These are phyloP conservation scores for Arthroderma uncinatum DNA, from an alignment of 2,329 filamentous ascomycete species.

Conservation along the genomic window DNA sequence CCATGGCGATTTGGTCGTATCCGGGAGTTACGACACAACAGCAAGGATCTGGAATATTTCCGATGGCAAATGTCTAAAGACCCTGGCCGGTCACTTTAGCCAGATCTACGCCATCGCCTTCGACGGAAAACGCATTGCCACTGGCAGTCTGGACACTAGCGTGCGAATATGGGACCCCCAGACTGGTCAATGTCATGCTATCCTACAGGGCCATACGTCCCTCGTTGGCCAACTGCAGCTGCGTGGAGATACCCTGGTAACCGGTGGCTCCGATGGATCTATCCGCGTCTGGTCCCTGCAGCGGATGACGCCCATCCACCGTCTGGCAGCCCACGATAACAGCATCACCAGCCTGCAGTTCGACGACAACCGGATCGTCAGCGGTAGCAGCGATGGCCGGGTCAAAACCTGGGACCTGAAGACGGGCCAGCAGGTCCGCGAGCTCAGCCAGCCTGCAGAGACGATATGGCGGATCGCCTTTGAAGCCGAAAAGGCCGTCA, in stretches of 20 bases:
- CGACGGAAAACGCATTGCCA: slow-evolving; percentile 85
- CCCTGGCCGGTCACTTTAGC: slow-evolving; percentile 87
- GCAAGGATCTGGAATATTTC: slow-evolving; percentile 97
- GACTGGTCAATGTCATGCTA: slow-evolving; percentile 76
- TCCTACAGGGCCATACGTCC: slow-evolving; percentile 92
- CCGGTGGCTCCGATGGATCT: slow-evolving; percentile 88
- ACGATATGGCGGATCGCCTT: slow-evolving; percentile 97
- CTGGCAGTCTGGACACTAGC: slow-evolving; percentile 90
- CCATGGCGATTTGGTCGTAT: slow-evolving; percentile 93
- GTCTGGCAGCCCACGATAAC: slow-evolving; percentile 92
- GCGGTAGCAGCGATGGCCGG: slow-evolving; percentile 89
- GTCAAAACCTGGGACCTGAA: slow-evolving; percentile 98
- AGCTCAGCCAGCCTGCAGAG: slow-evolving; percentile 82
- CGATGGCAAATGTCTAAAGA: slow-evolving; percentile 82
- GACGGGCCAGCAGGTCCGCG: slow-evolving; percentile 78
- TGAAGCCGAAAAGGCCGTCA: slow-evolving; percentile 95
- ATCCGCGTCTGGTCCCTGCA: slow-evolving; percentile 93
- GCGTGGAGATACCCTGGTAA: slow-evolving; percentile 87
- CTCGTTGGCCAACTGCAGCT: slow-evolving; percentile 94
- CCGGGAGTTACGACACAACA: slow-evolving; percentile 93
- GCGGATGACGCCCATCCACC: slow-evolving; percentile 82
- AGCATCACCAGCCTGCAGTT: slow-evolving; percentile 97
- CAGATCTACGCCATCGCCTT: slow-evolving; percentile 99
- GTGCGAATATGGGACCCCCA: slow-evolving; percentile 92
- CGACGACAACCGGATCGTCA: slow-evolving; percentile 88